phyloP scores from a whole-genome alignment of 768 basidiomycete genomes.

The Tricholoma terreum region DNA sequence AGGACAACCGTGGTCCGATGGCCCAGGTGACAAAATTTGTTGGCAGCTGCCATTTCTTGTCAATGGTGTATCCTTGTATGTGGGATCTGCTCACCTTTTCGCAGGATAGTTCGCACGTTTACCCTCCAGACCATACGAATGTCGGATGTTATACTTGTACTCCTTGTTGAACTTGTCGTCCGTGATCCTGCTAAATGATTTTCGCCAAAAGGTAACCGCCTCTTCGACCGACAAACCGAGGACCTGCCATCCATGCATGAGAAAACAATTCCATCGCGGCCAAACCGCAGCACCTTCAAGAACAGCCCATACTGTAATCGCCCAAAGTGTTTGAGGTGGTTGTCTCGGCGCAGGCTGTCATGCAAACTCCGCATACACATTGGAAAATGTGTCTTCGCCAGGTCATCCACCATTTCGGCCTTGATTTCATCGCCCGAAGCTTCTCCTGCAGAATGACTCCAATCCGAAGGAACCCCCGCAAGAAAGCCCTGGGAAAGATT shows the following conservation, averaged over 20 bases:
- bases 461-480: slow-evolving; percentile 85
- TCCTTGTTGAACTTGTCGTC: slow-evolving; percentile 99
- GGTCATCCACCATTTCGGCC: slow-evolving; percentile 91
- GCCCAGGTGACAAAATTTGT: slow-evolving; percentile 70
- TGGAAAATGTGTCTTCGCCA: slow-evolving; percentile 88
- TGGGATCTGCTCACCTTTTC: slow-evolving; percentile 57
- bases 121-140: slow-evolving; percentile 92
- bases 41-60: slow-evolving; percentile 61
- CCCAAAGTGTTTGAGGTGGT: slow-evolving; percentile 91
- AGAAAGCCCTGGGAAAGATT: slow-evolving; percentile 94
- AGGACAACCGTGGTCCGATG: slow-evolving; percentile 82
- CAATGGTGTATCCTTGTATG: background rate
- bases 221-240: slow-evolving; percentile 93
- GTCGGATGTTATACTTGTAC: slow-evolving; percentile 95
- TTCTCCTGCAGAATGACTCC: slow-evolving; percentile 55
- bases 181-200: slow-evolving; percentile 73
- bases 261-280: background rate
- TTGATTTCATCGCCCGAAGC: slow-evolving; percentile 64
- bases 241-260: slow-evolving; percentile 47
- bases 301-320: slow-evolving; percentile 91
- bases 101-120: slow-evolving; percentile 93
- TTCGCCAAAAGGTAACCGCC: slow-evolving; percentile 90
- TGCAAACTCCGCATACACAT: slow-evolving; percentile 93
- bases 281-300: slow-evolving; percentile 67
- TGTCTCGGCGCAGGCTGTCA: slow-evolving; percentile 68